Percentiles rank a stretch among this genome's conserved stretches.
phyloP scores from a whole-genome alignment of 768 basidiomycete genomes.

The Exidia glandulosa region DNA sequence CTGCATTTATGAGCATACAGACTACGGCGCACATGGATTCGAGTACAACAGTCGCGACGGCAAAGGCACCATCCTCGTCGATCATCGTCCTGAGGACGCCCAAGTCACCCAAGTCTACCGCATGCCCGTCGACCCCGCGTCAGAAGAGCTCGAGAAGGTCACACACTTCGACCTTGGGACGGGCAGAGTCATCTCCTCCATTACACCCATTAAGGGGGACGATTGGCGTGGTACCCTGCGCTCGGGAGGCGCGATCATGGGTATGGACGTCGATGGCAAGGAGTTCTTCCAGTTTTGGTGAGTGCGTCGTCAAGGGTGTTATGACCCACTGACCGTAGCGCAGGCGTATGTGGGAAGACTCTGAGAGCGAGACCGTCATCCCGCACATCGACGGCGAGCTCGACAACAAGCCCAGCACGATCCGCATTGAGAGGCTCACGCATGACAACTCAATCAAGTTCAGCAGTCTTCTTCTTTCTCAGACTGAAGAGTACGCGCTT shows the following conservation, averaged over 20 bases:
- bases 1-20: too few species aligned
- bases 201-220: conserved; percentile 25
- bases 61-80: conserved; percentile 19
- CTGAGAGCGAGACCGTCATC: conserved; percentile 13
- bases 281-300: conserved; percentile 31
- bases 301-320: conserved; percentile 1
- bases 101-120: conserved; percentile 28
- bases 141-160: conserved; percentile 21
- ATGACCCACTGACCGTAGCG: background rate
- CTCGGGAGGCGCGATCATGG: conserved; percentile 7
- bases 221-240: conserved; percentile 28
- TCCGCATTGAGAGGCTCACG: conserved; percentile 32
- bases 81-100: conserved; percentile 28
- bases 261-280: conserved; percentile 8
- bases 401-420: conserved; percentile 27
- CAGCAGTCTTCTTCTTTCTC: conserved; percentile 17
- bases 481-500: conserved; percentile 25
- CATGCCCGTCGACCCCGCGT: conserved; percentile 18
- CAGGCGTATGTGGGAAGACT: conserved; percentile 35
- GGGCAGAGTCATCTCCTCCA: conserved; percentile 24
- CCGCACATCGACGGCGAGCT: conserved; percentile 28
- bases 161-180: conserved; percentile 30
- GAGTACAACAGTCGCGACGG: conserved; percentile 12
- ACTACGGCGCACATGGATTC: too few species aligned
- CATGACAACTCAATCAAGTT: conserved; percentile 26